Evolutionary conservation across 2,329 filamentous ascomycete species (phyloP).

Genomic region (Colletotrichum sp.): DNA sequence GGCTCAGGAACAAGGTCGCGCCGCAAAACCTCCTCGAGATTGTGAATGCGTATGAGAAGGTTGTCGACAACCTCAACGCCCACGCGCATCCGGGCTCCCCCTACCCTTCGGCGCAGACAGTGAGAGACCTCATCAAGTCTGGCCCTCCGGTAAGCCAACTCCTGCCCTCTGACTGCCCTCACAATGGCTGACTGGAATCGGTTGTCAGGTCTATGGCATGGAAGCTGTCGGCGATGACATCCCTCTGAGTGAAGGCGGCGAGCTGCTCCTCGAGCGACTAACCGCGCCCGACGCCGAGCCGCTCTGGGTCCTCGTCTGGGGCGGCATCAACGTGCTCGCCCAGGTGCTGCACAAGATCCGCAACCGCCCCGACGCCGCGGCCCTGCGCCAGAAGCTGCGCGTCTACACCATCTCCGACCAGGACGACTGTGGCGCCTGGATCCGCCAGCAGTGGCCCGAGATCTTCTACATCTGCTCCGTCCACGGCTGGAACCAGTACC

Average conservation of each 20-base stretch:
- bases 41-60: constrained; percentile 46
- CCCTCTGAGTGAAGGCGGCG: constrained; percentile 40
- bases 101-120: constrained; percentile 43
- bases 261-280: constrained; percentile 43
- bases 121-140: constrained; percentile 38
- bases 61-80: constrained; percentile 50
- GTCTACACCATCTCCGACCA: constrained; percentile 65
- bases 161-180: neutral
- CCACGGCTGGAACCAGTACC: constrained; percentile 62
- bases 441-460: constrained; percentile 56
- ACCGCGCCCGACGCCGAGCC: constrained; percentile 35
- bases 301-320: constrained; percentile 59
- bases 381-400: constrained; percentile 46
- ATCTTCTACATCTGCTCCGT: constrained; percentile 61
- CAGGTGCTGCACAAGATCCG: constrained; percentile 47
- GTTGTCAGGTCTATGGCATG: constrained; percentile 34
- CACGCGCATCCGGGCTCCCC: constrained; percentile 48
- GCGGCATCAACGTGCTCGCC: constrained; percentile 57
- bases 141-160: constrained; percentile 35
- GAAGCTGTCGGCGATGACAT: constrained; percentile 33
- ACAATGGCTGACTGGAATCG: neutral
- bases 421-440: constrained; percentile 62
- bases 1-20: constrained; percentile 44
- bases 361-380: constrained; percentile 33
- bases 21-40: constrained; percentile 48